Evolutionary conservation across 2,329 filamentous ascomycete genomes (phyloP), one percentile per base, ranked within the genome.

Genomic region (Bipolaris gigantea): DNA sequence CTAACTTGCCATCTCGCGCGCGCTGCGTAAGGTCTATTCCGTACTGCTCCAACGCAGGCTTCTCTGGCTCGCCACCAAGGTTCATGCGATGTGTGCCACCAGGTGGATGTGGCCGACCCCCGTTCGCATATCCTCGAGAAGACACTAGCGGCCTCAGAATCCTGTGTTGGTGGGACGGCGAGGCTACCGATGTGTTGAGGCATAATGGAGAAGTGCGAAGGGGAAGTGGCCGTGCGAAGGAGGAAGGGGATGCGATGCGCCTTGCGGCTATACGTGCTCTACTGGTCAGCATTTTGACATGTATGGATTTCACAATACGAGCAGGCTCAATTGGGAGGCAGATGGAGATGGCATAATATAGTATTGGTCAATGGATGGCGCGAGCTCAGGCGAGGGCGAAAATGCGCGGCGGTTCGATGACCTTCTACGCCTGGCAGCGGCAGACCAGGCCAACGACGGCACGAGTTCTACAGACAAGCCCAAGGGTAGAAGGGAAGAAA

Each of bases 41-140:
- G 69, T 87, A 99, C 73, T 96, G 85, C 74, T 97, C 93, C 47
- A 97, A 78, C 0, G 94, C 92, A 2, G 92, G 81, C 76, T 97
- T 96, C 75, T 97, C 83, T 5, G 79, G 78, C 63, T 85, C 89
- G 52, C 83, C 85, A 50, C 90, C 85, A 72, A 97, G 77, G 71
- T 97, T 87, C 92, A 97, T 97, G 61, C 89, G 89, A 76, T 97
- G 91, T 1, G 92, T 97, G 51, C 92, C 92, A 46, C 93, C 93
- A 0, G 93, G 92, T 1, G 92, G 92, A 61, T 94, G 90, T 58
- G 92, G 90, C 55, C 81, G 89, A 55, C 81, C 67, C 41, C 73
- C 70, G 63, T 66, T 86, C 55, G 86, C 82, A 75, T 89, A 89
- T 43, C 69, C 74, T 50, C 87, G 81, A 11, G 75, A 63, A 13